phyloP scores from a whole-genome alignment of 257 asterid species.

The Ilex asprella region DNA sequence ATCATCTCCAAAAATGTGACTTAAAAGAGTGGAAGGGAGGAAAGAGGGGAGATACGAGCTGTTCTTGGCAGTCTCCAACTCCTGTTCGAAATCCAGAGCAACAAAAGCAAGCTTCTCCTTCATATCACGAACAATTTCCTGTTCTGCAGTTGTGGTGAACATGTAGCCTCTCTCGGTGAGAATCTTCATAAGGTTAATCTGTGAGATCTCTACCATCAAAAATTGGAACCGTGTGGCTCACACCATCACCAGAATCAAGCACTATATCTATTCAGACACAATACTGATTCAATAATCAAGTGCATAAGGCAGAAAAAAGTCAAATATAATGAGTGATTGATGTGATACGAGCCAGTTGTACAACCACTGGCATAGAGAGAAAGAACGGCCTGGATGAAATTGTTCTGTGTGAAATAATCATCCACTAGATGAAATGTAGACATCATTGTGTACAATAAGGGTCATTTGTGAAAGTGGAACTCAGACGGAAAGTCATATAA shows the following conservation, averaged over 20 bases:
- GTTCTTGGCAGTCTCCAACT: neutral
- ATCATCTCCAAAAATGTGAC: neutral
- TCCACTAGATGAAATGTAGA: too few relatives aligned
- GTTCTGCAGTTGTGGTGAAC: neutral
- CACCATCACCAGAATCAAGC: conserved; percentile 40
- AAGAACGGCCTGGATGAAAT: conserved; percentile 43
- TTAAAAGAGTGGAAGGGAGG: too few relatives aligned
- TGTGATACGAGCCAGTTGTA: conserved; percentile 30
- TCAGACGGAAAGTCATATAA: too few relatives aligned
- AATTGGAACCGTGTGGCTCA: conserved; percentile 39
- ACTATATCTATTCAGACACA: neutral
- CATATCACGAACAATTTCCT: neutral
- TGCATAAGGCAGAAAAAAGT: too few relatives aligned
- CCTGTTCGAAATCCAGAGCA: neutral
- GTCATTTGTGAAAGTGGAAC: too few relatives aligned
- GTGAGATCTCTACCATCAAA: conserved; percentile 39
- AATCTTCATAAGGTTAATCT: neutral
- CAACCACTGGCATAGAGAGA: conserved; percentile 48
- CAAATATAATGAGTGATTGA: too few relatives aligned
- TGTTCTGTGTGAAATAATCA: too few relatives aligned
- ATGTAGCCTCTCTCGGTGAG: neutral
- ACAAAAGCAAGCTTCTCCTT: neutral
- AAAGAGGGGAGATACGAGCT: neutral
- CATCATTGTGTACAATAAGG: too few relatives aligned
- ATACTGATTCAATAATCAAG: neutral